Percentiles rank a stretch among this genome's conserved stretches.
phyloP scores from a whole-genome alignment of 2,329 filamentous ascomycete genomes.

The Clonostachys chloroleuca region DNA sequence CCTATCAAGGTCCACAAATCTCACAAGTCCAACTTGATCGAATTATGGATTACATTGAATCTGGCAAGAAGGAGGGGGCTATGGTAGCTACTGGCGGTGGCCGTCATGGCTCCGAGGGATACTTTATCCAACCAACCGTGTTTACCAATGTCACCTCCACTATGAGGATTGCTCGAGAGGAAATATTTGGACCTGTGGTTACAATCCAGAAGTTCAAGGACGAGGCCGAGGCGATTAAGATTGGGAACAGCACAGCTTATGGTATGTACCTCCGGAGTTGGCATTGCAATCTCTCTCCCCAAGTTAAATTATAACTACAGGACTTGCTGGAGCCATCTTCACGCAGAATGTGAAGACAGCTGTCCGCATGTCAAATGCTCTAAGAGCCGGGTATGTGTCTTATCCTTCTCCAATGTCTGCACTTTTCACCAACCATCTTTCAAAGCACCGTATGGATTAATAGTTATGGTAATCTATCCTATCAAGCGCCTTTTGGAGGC shows the following conservation, averaged over 20 bases:
- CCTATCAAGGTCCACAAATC: conserved; percentile 38
- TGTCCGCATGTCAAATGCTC: conserved; percentile 67
- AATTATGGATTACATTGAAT: conserved; percentile 37
- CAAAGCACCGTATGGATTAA: conserved; percentile 41
- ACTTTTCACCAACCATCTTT: no score
- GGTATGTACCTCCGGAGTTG: conserved; percentile 34
- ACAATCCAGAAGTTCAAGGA: conserved; percentile 77
- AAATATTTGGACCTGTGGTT: conserved; percentile 84
- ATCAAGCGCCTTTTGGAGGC: conserved; percentile 65
- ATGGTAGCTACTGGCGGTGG: conserved; percentile 45
- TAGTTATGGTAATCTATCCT: conserved; percentile 26
- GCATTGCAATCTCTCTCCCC: no score
- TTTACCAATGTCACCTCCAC: conserved; percentile 72
- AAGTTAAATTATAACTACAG: no score
- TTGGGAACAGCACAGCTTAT: conserved; percentile 71
- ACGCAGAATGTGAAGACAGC: conserved; percentile 76
- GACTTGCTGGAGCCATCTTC: conserved; percentile 72
- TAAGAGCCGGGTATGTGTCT: conserved; percentile 53
- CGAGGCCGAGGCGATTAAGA: conserved; percentile 68
- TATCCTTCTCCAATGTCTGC: no score
- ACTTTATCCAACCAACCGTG: conserved; percentile 84
- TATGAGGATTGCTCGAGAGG: conserved; percentile 85
- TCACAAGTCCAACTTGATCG: conserved; percentile 43
- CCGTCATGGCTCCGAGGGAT: conserved; percentile 65
- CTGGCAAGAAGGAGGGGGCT: conserved; percentile 49